Percentiles rank a stretch among this genome's conserved stretches.
Conservation (phyloP, 1,139 yeast genomes). For the Lodderomyces elongisporus region DNA sequence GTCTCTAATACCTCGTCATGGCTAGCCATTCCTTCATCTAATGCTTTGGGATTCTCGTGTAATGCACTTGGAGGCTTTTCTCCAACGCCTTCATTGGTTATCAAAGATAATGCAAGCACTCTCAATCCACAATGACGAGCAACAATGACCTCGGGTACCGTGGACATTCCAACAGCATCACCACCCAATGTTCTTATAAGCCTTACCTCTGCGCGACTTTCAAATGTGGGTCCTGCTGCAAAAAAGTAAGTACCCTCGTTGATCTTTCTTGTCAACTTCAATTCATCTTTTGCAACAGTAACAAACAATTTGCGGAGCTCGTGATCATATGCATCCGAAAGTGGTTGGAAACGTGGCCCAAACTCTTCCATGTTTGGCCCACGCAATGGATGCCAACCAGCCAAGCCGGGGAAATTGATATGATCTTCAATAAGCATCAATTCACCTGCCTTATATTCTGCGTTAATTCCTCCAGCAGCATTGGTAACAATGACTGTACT, state of each 20-base stretch:
- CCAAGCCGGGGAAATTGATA: conserved; percentile 82
- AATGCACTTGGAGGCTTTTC: conserved; percentile 74
- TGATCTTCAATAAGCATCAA: conserved; percentile 88
- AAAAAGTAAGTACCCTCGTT: conserved; percentile 86
- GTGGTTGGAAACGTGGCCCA: conserved; percentile 85
- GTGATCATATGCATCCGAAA: conserved; percentile 85
- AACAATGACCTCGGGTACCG: conserved; percentile 91
- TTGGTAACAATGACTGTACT: conserved; percentile 71
- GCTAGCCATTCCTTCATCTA: conserved; percentile 76
- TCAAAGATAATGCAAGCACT: conserved; percentile 78
- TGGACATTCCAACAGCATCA: conserved; percentile 97
- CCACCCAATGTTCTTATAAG: conserved; percentile 71
- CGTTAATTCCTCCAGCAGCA: conserved; percentile 89
- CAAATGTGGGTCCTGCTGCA: conserved; percentile 93
- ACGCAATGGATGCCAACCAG: conserved; percentile 81
- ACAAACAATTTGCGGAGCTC: conserved; percentile 59
- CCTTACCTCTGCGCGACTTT: conserved; percentile 88
- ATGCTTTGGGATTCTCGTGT: conserved; percentile 47
- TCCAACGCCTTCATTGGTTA: conserved; percentile 78
- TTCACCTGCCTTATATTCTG: conserved; percentile 71
- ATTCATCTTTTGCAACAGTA: conserved; percentile 41
- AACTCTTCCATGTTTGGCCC: conserved; percentile 78
- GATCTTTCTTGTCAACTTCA: conserved; percentile 53
- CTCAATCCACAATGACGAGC: conserved; percentile 84
- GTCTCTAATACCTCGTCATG: conserved; percentile 86